A percentile compares a stretch with the other conserved stretches of the same genome.
Conservation (phyloP, 2,329 filamentous ascomycete species). For the Zasmidium angulare region DNA sequence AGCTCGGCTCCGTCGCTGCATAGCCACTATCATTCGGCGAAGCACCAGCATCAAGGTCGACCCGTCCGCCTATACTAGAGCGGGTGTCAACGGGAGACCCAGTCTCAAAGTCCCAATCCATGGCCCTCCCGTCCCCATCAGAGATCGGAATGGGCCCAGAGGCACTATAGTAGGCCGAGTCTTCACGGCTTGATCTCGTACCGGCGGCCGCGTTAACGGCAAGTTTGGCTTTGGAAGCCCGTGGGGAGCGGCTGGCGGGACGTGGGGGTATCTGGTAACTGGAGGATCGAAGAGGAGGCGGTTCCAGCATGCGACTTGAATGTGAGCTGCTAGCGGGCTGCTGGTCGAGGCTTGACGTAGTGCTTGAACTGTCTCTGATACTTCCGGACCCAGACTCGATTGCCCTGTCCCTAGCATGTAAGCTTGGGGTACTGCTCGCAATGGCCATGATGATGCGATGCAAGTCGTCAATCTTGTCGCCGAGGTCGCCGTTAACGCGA, state of each 20-base stretch:
- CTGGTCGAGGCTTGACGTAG: conserved; percentile 19
- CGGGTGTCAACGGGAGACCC: conserved; percentile 20
- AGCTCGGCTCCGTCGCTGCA: conserved; percentile 7
- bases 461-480: conserved; percentile 31
- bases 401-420: conserved; percentile 15
- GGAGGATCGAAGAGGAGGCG: conserved; percentile 11
- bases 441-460: conserved; percentile 30
- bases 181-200: conserved; percentile 16
- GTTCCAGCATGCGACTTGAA: conserved; percentile 5
- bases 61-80: conserved; percentile 16
- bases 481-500: conserved; percentile 26
- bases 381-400: conserved; percentile 10
- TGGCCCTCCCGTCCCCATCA: conserved; percentile 9
- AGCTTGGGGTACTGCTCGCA: conserved; percentile 21
- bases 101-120: conserved; percentile 26
- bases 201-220: conserved; percentile 1
- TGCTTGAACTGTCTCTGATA: conserved; percentile 19
- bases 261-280: conserved; percentile 13
- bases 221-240: conserved; percentile 4
- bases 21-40: conserved; percentile 22
- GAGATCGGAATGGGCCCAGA: neutral
- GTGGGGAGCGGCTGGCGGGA: conserved; percentile 5
- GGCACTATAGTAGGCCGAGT: conserved; percentile 23
- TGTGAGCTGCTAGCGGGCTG: neutral
- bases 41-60: neutral